Evolutionary conservation across 2,329 filamentous ascomycete species (phyloP).

Genomic region (Thielaviopsis euricoi): DNA sequence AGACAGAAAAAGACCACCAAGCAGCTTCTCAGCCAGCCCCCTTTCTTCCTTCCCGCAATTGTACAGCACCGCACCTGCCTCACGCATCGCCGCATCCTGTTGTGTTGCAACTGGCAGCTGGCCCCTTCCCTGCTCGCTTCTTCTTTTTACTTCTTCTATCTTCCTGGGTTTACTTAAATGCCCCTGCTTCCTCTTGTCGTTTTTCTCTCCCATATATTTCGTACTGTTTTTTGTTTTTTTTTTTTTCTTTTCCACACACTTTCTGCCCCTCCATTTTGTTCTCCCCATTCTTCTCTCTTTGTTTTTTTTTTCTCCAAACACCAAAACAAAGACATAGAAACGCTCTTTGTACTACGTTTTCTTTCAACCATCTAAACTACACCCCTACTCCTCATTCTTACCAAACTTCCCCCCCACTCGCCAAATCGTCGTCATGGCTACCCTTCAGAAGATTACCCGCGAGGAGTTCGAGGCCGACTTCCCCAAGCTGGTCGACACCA

Average conservation of each 20-base stretch:
- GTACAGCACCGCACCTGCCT: no score
- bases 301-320: not conserved
- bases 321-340: not conserved
- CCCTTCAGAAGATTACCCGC: conserved; percentile 58
- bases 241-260: no score
- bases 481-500: conserved; percentile 66
- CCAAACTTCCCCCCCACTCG: not conserved
- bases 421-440: conserved; percentile 19
- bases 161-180: not conserved
- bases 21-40: no score
- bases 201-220: not conserved
- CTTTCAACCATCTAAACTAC: no score
- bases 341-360: no score
- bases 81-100: no score
- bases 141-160: not conserved
- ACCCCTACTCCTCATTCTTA: not conserved
- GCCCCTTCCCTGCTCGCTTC: not conserved
- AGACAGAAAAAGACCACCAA: no score
- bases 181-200: not conserved
- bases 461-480: conserved; percentile 83
- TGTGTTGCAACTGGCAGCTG: no score
- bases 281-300: no score
- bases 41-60: no score
- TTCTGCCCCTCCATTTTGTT: no score
- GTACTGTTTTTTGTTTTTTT: no score